These are phyloP conservation scores for Cyberlindnera mycetangii DNA, from an alignment of 805 yeast species.

Conservation along the genomic window DNA sequence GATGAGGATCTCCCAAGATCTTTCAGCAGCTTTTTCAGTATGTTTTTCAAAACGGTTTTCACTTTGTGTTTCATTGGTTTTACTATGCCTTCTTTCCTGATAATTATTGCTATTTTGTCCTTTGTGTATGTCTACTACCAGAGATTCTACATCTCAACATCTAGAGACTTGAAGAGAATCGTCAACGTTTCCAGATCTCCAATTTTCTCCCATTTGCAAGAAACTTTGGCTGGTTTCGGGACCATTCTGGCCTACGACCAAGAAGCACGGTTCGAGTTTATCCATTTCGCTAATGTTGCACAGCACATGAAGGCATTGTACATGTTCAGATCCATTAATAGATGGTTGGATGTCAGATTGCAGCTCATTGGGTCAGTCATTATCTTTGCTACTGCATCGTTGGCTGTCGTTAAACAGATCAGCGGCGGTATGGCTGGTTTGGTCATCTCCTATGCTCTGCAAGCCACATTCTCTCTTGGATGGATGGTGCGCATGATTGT, in stretches of 20 bases:
- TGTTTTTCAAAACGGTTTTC: constrained; percentile 42
- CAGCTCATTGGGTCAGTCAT: constrained; percentile 59
- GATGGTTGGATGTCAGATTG: constrained; percentile 65
- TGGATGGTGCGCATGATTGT: constrained; percentile 99
- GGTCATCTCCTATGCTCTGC: constrained; percentile 88
- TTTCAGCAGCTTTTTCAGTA: constrained; percentile 45
- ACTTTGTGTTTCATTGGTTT: constrained; percentile 51
- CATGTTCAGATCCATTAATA: constrained; percentile 57
- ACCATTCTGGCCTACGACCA: constrained; percentile 82
- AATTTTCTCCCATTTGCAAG: constrained; percentile 78
- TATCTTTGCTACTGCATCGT: constrained; percentile 47
- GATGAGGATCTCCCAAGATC: constrained; percentile 57
- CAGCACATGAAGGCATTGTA: constrained; percentile 75
- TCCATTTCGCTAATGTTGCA: constrained; percentile 67
- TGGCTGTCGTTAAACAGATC: constrained; percentile 45
- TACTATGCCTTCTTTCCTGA: constrained; percentile 52
- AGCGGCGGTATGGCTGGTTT: constrained; percentile 83
- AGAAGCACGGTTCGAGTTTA: constrained; percentile 52
- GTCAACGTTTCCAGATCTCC: constrained; percentile 71
- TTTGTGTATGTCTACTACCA: constrained; percentile 69
- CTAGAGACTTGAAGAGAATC: constrained; percentile 77
- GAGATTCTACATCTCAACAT: constrained; percentile 60
- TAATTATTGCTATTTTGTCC: constrained; percentile 42
- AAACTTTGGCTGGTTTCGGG: constrained; percentile 70
- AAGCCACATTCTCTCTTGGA: constrained; percentile 86